Evolutionary conservation across 257 asterid genomes (phyloP), one percentile per base, ranked within the genome.

Genomic region (Thymus mandschuricus): DNA sequence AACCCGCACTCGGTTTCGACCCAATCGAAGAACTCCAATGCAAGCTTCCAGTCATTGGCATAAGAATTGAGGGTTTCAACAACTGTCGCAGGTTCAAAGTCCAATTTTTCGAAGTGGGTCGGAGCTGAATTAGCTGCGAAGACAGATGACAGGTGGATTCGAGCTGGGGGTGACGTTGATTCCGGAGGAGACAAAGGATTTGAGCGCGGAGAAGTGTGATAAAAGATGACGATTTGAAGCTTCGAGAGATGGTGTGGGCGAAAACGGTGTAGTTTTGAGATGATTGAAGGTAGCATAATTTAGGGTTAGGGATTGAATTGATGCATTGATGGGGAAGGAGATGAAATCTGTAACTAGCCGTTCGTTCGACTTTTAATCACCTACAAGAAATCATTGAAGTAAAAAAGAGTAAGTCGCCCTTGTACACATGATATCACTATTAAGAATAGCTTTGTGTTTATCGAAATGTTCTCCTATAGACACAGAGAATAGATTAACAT

Each of bases 1-100:
- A 87, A 89, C 59, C 91, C 92, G 3, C 75, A 68, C 46, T 77
- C 78, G 2, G 51, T 73, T 79, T 91, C 97, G 0, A 77, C 89
- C 98, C 98, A 94, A 46, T 81, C 75, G 91, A 91, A 94, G 89
- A 91, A 94, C 70, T 94, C 99, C 29, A 89, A 10, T 2, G 97
- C 97, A 13, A 72, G 84, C 71, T 85, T 87, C 96, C 97, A 94
- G 79, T 94, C 98, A 67, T 89, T 89, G 79, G 82, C 76, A 69
- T 86, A 94, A 28, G 87, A 86, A 68, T 81, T 83, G 62, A 94
- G 92, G 34, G 93, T 83, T 72, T 88, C 92, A 0, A 85, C 74
- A 50, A 89, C 90, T 2, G 79, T 65, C n/a, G 64, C 61, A 44
- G 83, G 79, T 29, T 73, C 78, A 58, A 77, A 80, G 28, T 80